Percentiles rank a stretch among this genome's conserved stretches.
Evolutionary conservation across 2,329 filamentous ascomycete species (phyloP).

Genomic region (Neofusicoccum kwambonambiense): DNA sequence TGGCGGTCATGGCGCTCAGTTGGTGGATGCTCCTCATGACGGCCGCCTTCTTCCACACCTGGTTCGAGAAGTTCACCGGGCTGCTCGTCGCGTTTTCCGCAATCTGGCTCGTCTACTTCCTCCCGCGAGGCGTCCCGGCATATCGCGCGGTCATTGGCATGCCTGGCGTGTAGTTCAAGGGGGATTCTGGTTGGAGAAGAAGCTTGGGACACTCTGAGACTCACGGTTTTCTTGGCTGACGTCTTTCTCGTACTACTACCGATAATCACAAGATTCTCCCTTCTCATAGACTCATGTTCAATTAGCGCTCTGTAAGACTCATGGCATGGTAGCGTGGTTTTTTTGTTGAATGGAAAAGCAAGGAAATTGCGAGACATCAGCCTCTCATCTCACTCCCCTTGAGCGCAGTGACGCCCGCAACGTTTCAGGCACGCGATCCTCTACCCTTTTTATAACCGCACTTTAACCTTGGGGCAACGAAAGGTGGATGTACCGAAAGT

Average conservation of each 20-base stretch:
- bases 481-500: not conserved
- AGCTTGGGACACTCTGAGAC: conserved; percentile 4
- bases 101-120: conserved; percentile 48
- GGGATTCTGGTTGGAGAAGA: conserved; percentile 4
- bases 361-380: conserved; percentile 2
- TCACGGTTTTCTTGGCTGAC: conserved; percentile 1
- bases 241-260: conserved; percentile 7
- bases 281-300: conserved; percentile 1
- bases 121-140: conserved; percentile 45
- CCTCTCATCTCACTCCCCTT: not conserved
- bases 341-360: not conserved
- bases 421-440: not conserved
- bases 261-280: not conserved
- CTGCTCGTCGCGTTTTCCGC: conserved; percentile 48
- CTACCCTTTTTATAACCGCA: not conserved
- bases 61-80: conserved; percentile 80
- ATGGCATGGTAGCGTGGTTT: conserved; percentile 2
- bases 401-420: not conserved
- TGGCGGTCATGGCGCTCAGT: conserved; percentile 66
- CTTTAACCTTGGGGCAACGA: not conserved
- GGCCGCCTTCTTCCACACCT: conserved; percentile 96
- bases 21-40: conserved; percentile 99
- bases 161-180: conserved; percentile 40
- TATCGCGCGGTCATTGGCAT: conserved; percentile 46
- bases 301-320: not conserved